Evolutionary conservation across 1,139 yeast species (phyloP).

Genomic region (Kluyveromyces sp.): DNA sequence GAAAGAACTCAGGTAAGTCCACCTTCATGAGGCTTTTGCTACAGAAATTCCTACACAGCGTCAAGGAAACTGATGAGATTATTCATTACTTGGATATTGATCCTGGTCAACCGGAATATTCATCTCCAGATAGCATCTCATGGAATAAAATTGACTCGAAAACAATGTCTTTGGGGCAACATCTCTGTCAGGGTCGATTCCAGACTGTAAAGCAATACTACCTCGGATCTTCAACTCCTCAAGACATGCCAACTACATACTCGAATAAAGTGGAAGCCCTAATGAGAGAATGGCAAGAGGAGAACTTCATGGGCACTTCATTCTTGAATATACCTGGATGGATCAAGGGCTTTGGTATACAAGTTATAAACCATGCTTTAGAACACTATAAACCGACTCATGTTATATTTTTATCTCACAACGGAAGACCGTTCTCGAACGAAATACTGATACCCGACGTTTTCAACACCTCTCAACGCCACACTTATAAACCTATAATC

Average conservation of each 20-base stretch:
- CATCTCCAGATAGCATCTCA: constrained; percentile 54
- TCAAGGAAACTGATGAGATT: constrained; percentile 13
- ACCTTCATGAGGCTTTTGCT: constrained; percentile 53
- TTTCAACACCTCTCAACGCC: constrained; percentile 18
- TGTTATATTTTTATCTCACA: constrained; percentile 43
- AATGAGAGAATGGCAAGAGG: constrained; percentile 31
- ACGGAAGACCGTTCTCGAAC: constrained; percentile 21
- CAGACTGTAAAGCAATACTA: constrained; percentile 38
- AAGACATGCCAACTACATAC: constrained; percentile 58
- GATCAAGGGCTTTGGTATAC: constrained; percentile 84
- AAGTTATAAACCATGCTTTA: constrained; percentile 49
- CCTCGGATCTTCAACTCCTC: constrained; percentile 70
- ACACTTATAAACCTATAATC: constrained; percentile 18
- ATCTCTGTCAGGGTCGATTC: constrained; percentile 21
- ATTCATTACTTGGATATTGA: constrained; percentile 60
- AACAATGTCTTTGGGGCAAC: constrained; percentile 20
- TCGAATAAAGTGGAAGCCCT: constrained; percentile 41
- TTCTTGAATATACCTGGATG: constrained; percentile 87
- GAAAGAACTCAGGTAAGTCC: constrained; percentile 82
- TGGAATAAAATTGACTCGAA: constrained; percentile 19
- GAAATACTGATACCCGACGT: constrained; percentile 25
- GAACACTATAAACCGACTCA: constrained; percentile 46
- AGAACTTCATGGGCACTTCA: constrained; percentile 37
- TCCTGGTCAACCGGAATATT: constrained; percentile 85
- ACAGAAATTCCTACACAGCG: constrained; percentile 36